phyloP scores from a whole-genome alignment of 768 basidiomycete species.

The Lyophyllum atratum region DNA sequence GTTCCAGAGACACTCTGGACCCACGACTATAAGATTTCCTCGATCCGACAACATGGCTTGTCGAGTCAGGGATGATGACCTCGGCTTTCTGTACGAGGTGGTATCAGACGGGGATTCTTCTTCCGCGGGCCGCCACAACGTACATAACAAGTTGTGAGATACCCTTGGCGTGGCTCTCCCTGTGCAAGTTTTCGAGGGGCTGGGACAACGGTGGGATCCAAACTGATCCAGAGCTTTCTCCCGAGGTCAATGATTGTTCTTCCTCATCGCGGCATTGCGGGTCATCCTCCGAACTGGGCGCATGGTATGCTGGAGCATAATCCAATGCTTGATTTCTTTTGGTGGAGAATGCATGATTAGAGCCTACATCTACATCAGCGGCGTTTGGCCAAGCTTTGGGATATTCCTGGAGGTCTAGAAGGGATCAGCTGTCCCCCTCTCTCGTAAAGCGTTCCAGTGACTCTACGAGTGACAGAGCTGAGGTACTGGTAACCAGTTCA shows the following conservation, averaged over 20 bases:
- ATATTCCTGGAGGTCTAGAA: neutral
- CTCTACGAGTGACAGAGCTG: neutral
- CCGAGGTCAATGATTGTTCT: too few relatives aligned
- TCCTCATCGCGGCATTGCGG: constrained; percentile 5
- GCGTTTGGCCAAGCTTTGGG: constrained; percentile 7
- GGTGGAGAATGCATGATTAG: neutral
- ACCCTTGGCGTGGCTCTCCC: neutral
- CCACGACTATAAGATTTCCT: neutral
- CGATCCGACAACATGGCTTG: neutral
- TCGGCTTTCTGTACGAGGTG: neutral
- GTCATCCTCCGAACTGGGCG: neutral
- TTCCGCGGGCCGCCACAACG: neutral
- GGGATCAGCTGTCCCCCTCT: neutral
- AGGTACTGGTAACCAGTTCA: neutral
- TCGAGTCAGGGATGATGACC: neutral
- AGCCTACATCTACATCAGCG: constrained; percentile 4
- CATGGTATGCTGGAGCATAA: neutral
- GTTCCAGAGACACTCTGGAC: neutral
- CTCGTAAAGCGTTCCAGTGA: neutral
- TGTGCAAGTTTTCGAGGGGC: neutral
- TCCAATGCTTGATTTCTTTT: neutral
- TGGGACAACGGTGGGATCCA: neutral
- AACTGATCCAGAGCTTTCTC: neutral
- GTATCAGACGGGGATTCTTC: neutral
- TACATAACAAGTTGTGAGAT: constrained; percentile 1